These are phyloP conservation scores for Phanerochaete sordida DNA, from an alignment of 768 basidiomycete genomes.

Conservation along the genomic window DNA sequence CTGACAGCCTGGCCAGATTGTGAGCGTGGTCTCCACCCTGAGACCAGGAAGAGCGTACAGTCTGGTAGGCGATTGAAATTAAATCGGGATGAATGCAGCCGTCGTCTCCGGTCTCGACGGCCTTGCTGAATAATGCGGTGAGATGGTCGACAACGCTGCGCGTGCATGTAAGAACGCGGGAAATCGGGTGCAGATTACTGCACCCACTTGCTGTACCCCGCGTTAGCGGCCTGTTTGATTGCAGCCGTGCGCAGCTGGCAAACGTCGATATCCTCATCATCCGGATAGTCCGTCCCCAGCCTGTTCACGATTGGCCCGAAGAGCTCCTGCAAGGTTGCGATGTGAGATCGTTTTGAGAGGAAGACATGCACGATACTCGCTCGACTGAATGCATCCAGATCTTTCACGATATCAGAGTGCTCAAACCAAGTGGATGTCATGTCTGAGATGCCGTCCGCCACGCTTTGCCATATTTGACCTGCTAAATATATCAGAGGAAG, in stretches of 20 bases:
- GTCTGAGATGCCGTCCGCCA: slow-evolving; percentile 50
- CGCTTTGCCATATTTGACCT: slow-evolving; percentile 83
- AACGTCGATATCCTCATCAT: slow-evolving; percentile 62
- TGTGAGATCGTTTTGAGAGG: not conserved
- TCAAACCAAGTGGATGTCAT: slow-evolving; percentile 84
- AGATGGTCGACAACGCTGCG: slow-evolving; percentile 76
- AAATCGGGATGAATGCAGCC: slow-evolving; percentile 81
- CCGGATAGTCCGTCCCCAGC: slow-evolving; percentile 74
- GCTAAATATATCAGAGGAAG: not conserved
- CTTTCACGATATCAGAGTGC: slow-evolving; percentile 47
- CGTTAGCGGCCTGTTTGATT: slow-evolving; percentile 50
- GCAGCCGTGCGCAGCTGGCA: slow-evolving; percentile 73
- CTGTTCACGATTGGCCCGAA: slow-evolving; percentile 74
- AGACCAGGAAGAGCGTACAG: slow-evolving; percentile 36
- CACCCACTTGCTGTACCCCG: slow-evolving; percentile 39
- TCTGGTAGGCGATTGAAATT: slow-evolving; percentile 48
- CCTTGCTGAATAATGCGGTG: slow-evolving; percentile 63
- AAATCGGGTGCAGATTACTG: not conserved
- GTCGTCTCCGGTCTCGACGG: slow-evolving; percentile 69
- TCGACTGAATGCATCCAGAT: slow-evolving; percentile 57
- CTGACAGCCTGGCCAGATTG: slow-evolving; percentile 53
- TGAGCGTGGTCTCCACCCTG: slow-evolving; percentile 1
- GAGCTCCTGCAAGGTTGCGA: slow-evolving; percentile 52
- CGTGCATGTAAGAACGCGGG: not conserved
- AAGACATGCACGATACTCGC: slow-evolving; percentile 32